These are phyloP conservation scores for Xylaria sp. DNA, from an alignment of 2,329 filamentous ascomycete species.

Conservation along the genomic window DNA sequence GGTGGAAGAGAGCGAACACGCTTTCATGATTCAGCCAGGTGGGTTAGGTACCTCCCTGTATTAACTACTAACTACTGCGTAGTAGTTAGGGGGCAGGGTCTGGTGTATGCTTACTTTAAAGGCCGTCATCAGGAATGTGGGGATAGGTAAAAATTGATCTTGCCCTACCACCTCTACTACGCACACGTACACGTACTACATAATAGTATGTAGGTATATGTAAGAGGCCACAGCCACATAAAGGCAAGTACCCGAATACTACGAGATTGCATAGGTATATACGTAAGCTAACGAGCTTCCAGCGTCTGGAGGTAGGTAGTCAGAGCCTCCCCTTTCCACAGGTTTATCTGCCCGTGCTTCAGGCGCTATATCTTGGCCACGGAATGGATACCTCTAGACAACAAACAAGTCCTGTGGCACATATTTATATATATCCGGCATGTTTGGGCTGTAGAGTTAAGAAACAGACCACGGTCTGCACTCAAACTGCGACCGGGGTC, in stretches of 20 bases:
- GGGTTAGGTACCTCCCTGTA: not conserved
- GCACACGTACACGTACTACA: too few relatives aligned
- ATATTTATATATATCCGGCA: not conserved
- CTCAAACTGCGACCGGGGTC: not conserved
- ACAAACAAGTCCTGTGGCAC: not conserved
- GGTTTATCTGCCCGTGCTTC: not conserved
- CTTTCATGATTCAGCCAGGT: not conserved
- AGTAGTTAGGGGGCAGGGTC: too few relatives aligned
- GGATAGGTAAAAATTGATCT: not conserved
- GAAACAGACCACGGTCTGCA: not conserved
- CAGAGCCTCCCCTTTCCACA: not conserved
- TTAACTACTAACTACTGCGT: too few relatives aligned
- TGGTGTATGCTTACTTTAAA: not conserved
- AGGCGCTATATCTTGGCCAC: not conserved
- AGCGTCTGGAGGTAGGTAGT: too few relatives aligned
- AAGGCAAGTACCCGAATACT: not conserved
- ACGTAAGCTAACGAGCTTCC: too few relatives aligned
- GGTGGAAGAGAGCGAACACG: not conserved
- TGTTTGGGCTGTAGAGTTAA: not conserved
- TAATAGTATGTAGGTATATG: not conserved
- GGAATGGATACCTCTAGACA: not conserved
- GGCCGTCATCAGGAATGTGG: too few relatives aligned
- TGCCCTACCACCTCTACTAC: too few relatives aligned
- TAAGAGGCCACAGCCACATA: too few relatives aligned
- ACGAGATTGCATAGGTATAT: not conserved